Percentiles rank a stretch among this genome's conserved stretches.
Conservation (phyloP, 192 early-diverging fungal genomes). For the Diversispora epigaea region DNA sequence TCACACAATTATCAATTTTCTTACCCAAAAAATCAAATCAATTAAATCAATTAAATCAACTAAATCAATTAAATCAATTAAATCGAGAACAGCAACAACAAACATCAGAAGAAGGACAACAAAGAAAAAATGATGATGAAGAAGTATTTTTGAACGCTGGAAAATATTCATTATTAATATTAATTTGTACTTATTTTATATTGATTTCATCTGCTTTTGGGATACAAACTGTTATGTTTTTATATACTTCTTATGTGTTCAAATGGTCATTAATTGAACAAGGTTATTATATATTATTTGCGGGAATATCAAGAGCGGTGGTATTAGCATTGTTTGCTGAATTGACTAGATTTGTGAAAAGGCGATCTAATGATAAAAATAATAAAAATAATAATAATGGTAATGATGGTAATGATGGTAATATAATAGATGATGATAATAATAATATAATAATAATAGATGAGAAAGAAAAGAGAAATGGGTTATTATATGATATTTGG, state of each 20-base stretch:
- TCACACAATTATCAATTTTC: conserved; percentile 14
- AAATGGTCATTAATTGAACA: conserved; percentile 18
- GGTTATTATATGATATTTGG: conserved; percentile 46
- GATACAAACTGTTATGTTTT: conserved; percentile 4
- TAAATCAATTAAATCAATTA: background rate
- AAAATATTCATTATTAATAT: conserved; percentile 9
- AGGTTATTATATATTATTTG: conserved; percentile 3
- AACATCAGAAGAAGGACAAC: background rate
- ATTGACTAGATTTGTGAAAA: background rate
- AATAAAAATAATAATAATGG: too few relatives aligned
- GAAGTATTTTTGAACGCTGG: background rate
- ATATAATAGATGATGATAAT: background rate
- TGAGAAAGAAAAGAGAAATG: conserved; percentile 2
- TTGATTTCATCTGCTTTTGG: background rate
- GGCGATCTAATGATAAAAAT: background rate
- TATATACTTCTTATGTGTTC: conserved; percentile 15
- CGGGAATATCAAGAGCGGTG: background rate
- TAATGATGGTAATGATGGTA: background rate
- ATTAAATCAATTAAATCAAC: too few relatives aligned
- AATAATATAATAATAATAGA: background rate
- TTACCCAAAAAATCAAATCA: background rate
- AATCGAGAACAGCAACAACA: background rate
- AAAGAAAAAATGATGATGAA: background rate
- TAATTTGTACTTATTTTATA: background rate
- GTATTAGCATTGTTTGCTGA: background rate